phyloP scores from a whole-genome alignment of 768 basidiomycete species.

The Artomyces pyxidatus region DNA sequence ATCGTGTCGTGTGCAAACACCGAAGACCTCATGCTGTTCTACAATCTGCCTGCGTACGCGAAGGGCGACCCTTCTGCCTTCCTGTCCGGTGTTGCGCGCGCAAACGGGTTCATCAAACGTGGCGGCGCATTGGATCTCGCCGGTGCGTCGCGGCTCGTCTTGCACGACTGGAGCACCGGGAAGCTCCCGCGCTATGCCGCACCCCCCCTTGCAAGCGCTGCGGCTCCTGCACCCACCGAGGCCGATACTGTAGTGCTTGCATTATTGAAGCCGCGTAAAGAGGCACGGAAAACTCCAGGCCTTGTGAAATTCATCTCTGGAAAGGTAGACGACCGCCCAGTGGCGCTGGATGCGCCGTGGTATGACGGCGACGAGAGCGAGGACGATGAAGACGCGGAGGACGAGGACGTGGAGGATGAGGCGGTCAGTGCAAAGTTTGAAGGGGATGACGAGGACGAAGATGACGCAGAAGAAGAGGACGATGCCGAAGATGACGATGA shows the following conservation, averaged over 20 bases:
- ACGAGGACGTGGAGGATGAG: conserved; percentile 23
- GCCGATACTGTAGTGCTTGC: conserved; percentile 43
- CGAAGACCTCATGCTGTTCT: conserved; percentile 87
- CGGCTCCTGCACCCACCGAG: conserved; percentile 9
- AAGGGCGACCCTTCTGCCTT: conserved; percentile 63
- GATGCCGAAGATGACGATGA: conserved; percentile 32
- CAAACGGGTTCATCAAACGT: conserved; percentile 69
- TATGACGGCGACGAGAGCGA: conserved; percentile 24
- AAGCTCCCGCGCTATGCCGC: conserved; percentile 66
- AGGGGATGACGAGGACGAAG: conserved; percentile 24
- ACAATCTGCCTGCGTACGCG: conserved; percentile 73
- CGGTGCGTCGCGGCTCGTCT: conserved; percentile 67
- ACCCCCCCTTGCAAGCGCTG: conserved; percentile 29
- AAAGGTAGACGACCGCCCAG: conserved; percentile 30
- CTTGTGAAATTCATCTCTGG: conserved; percentile 43
- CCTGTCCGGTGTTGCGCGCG: conserved; percentile 68
- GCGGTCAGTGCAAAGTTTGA: conserved; percentile 28
- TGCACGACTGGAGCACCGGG: conserved; percentile 79
- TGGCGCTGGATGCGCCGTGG: conserved; percentile 33
- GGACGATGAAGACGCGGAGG: conserved; percentile 25
- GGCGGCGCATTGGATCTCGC: conserved; percentile 64
- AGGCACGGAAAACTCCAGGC: conserved; percentile 46
- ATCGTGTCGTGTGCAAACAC: conserved; percentile 60
- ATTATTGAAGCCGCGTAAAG: conserved; percentile 47
- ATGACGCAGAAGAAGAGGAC: conserved; percentile 28